phyloP scores from a whole-genome alignment of 768 basidiomycete species.

The Mycena floridula region DNA sequence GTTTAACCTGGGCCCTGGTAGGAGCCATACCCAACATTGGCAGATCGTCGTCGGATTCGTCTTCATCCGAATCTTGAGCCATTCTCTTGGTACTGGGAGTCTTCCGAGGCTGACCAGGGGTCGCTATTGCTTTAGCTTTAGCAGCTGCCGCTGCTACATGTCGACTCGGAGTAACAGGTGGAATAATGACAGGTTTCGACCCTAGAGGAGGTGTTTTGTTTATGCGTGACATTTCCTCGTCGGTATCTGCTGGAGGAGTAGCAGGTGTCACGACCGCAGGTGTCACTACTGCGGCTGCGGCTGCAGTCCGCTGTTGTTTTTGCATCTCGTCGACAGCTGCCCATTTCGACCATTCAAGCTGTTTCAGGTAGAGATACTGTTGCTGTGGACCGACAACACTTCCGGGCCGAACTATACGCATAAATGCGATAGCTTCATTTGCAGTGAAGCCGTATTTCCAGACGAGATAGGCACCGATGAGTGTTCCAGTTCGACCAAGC shows the following conservation, averaged over 20 bases:
- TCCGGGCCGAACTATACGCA: slow-evolving; percentile 95
- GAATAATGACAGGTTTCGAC: slow-evolving; percentile 30
- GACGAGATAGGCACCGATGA: slow-evolving; percentile 96
- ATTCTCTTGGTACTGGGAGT: slow-evolving; percentile 73
- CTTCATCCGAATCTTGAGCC: slow-evolving; percentile 55
- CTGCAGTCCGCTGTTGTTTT: slow-evolving; percentile 37
- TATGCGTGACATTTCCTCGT: slow-evolving; percentile 49
- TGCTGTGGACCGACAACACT: slow-evolving; percentile 90
- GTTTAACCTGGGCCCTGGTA: slow-evolving; percentile 28
- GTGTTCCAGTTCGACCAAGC: slow-evolving; percentile 89
- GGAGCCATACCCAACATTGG: slow-evolving; percentile 51
- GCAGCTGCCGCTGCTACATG: slow-evolving; percentile 67
- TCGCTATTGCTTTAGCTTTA: slow-evolving; percentile 63
- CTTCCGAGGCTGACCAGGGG: slow-evolving; percentile 84
- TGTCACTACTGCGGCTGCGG: slow-evolving; percentile 27
- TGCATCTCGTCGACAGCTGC: slow-evolving; percentile 78
- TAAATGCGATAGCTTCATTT: slow-evolving; percentile 92
- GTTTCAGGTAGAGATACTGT: slow-evolving; percentile 93
- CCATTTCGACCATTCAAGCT: slow-evolving; percentile 92
- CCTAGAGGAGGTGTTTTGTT: slow-evolving; percentile 15
- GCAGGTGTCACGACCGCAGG: slow-evolving; percentile 61
- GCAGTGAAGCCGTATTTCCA: slow-evolving; percentile 99
- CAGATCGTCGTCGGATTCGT: slow-evolving; percentile 55
- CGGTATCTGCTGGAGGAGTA: slow-evolving; percentile 74
- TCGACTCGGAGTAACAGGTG: slow-evolving; percentile 78